Conservation (phyloP, 2,329 filamentous ascomycete species). For the Penicillium sp. region DNA sequence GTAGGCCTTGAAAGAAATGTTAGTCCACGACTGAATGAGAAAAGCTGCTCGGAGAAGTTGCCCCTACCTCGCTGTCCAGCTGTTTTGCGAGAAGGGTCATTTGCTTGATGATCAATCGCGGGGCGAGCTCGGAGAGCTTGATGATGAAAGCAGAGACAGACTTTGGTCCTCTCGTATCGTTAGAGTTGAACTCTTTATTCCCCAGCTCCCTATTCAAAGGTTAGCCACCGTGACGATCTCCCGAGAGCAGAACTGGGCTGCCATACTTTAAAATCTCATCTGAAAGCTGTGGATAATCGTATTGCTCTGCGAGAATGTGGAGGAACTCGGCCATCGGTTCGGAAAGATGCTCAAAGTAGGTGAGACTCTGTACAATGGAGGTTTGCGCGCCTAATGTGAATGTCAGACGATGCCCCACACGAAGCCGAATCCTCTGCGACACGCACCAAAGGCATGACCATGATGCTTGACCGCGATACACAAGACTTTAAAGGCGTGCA, state of each 20-base stretch:
- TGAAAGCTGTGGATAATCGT: conserved; percentile 90
- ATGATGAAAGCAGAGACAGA: conserved; percentile 91
- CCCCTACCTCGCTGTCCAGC: conserved; percentile 75
- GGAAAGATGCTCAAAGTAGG: conserved; percentile 97
- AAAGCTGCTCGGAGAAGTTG: not conserved
- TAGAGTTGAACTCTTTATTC: conserved; percentile 97
- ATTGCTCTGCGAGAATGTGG: conserved; percentile 92
- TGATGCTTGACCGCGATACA: conserved; percentile 97
- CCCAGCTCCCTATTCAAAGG: conserved; percentile 64
- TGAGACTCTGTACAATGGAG: conserved; percentile 93
- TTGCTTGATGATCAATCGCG: conserved; percentile 90
- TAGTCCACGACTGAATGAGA: not conserved
- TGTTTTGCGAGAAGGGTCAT: conserved; percentile 94
- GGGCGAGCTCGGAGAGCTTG: conserved; percentile 86
- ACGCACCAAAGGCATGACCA: conserved; percentile 82
- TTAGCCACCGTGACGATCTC: conserved; percentile 16
- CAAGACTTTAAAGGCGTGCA: conserved; percentile 95
- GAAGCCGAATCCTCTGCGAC: not conserved
- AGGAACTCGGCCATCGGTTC: conserved; percentile 99
- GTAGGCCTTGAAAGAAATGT: conserved; percentile 58
- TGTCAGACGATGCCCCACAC: conserved; percentile 14
- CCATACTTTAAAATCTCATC: conserved; percentile 72
- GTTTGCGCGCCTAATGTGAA: conserved; percentile 72
- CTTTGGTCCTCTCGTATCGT: conserved; percentile 90
- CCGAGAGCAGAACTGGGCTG: not conserved